Conservation (phyloP, 1,284 basidiomycete genomes). For the Marasmius sp. region DNA sequence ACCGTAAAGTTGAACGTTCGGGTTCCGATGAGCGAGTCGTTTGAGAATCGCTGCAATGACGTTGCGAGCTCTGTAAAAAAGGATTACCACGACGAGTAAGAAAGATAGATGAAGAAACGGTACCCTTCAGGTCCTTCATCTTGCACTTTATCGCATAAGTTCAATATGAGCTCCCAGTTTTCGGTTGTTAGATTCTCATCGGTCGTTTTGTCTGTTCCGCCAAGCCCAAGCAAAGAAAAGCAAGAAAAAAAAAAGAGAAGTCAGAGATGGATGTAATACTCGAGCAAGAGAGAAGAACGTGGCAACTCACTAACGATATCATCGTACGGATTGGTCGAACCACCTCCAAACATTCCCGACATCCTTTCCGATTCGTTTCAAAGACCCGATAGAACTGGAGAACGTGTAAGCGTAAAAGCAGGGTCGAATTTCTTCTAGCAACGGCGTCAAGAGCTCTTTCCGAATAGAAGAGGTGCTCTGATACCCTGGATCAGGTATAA, state of each 20-base stretch:
- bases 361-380: neutral
- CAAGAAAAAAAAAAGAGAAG: neutral
- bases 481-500: neutral
- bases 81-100: too few species aligned
- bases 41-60: conserved; percentile 87
- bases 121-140: conserved; percentile 87
- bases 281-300: neutral
- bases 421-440: too few species aligned
- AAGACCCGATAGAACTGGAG: too few species aligned
- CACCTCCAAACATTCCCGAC: conserved; percentile 63
- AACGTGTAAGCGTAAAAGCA: too few species aligned
- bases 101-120: too few species aligned
- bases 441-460: too few species aligned
- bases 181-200: conserved; percentile 93
- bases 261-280: neutral
- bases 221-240: too few species aligned
- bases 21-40: conserved; percentile 89
- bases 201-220: conserved; percentile 78
- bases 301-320: conserved; percentile 82
- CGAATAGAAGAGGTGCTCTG: neutral
- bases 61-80: conserved; percentile 79
- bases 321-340: conserved; percentile 81
- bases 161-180: conserved; percentile 95
- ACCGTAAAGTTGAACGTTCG: conserved; percentile 95
- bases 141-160: conserved; percentile 94